Evolutionary conservation across 1,139 yeast species (phyloP).

Genomic region (Saccharomyces uvarum): DNA sequence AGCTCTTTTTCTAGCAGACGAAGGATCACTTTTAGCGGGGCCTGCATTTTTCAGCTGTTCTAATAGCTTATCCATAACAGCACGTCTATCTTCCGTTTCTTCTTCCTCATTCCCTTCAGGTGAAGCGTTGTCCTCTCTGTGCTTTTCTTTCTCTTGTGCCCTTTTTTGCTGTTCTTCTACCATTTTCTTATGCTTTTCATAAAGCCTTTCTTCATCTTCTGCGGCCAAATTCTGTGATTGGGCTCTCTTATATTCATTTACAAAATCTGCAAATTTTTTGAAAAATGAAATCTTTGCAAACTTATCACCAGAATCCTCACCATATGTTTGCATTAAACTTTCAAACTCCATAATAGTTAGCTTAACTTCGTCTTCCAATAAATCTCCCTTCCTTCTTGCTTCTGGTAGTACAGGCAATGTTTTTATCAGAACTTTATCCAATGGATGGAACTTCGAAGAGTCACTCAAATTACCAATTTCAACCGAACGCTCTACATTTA

Average conservation of each 20-base stretch:
- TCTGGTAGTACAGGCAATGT: slow-evolving; percentile 59
- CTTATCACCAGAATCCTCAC: slow-evolving; percentile 65
- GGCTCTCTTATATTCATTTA: slow-evolving; percentile 58
- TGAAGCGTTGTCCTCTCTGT: slow-evolving; percentile 7
- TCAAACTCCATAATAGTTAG: slow-evolving; percentile 63
- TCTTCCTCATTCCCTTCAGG: slow-evolving; percentile 24
- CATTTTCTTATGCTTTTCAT: slow-evolving; percentile 56
- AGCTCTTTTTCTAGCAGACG: slow-evolving; percentile 77
- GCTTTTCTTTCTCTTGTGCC: slow-evolving; percentile 16
- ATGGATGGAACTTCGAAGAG: slow-evolving; percentile 66
- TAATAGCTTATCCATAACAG: slow-evolving; percentile 66
- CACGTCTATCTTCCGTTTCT: slow-evolving; percentile 36
- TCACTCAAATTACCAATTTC: slow-evolving; percentile 74
- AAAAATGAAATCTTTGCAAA: slow-evolving; percentile 64
- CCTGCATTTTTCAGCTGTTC: slow-evolving; percentile 71
- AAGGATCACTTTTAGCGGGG: slow-evolving; percentile 62
- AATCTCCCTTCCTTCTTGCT: slow-evolving; percentile 59
- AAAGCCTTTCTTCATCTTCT: slow-evolving; percentile 63
- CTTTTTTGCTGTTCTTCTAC: slow-evolving; percentile 40
- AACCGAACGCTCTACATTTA: slow-evolving; percentile 63
- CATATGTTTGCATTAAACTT: slow-evolving; percentile 62
- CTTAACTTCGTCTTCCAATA: slow-evolving; percentile 54
- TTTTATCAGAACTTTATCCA: slow-evolving; percentile 54
- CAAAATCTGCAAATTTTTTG: slow-evolving; percentile 57
- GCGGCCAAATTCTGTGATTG: slow-evolving; percentile 55